Evolutionary conservation across 2,329 filamentous ascomycete genomes (phyloP).

Genomic region (Phialophora verrucosa): DNA sequence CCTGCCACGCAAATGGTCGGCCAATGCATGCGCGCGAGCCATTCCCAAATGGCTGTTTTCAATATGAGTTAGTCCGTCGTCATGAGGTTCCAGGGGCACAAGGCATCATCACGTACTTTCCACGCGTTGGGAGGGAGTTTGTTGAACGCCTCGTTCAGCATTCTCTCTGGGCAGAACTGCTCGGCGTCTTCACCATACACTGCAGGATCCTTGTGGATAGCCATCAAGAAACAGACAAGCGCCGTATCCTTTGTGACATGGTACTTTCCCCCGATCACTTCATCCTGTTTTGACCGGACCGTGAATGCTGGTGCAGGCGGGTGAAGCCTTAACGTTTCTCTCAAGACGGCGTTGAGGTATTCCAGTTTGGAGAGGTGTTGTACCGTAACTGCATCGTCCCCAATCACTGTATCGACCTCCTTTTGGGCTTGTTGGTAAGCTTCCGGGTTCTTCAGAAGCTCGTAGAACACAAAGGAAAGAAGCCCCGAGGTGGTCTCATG

Average conservation of each 20-base stretch:
- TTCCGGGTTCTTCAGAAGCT: constrained; percentile 67
- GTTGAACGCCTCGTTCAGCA: constrained; percentile 71
- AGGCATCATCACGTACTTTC: constrained; percentile 52
- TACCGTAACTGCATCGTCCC: constrained; percentile 56
- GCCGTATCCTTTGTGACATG: constrained; percentile 59
- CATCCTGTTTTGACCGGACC: constrained; percentile 53
- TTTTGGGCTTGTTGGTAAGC: constrained; percentile 65
- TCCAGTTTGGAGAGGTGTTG: constrained; percentile 67
- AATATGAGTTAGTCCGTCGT: too few relatives aligned
- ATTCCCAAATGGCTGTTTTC: constrained; percentile 68
- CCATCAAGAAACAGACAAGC: constrained; percentile 57
- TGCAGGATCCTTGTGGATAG: constrained; percentile 65
- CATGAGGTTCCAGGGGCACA: too few relatives aligned
- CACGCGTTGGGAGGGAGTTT: constrained; percentile 66
- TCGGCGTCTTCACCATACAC: constrained; percentile 70
- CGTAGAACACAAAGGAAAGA: constrained; percentile 69
- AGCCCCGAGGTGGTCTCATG: constrained; percentile 74
- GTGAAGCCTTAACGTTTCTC: constrained; percentile 68
- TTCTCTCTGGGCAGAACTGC: constrained; percentile 72
- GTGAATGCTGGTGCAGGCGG: constrained; percentile 65
- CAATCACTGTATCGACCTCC: constrained; percentile 70
- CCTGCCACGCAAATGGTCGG: constrained; percentile 75
- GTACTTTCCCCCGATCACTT: constrained; percentile 60
- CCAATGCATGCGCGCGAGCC: constrained; percentile 74
- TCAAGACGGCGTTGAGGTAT: constrained; percentile 69